Percentiles rank a stretch among this genome's conserved stretches.
Evolutionary conservation across 345 rosid species (phyloP).

Genomic region (Excoecaria cochinchinensis): DNA sequence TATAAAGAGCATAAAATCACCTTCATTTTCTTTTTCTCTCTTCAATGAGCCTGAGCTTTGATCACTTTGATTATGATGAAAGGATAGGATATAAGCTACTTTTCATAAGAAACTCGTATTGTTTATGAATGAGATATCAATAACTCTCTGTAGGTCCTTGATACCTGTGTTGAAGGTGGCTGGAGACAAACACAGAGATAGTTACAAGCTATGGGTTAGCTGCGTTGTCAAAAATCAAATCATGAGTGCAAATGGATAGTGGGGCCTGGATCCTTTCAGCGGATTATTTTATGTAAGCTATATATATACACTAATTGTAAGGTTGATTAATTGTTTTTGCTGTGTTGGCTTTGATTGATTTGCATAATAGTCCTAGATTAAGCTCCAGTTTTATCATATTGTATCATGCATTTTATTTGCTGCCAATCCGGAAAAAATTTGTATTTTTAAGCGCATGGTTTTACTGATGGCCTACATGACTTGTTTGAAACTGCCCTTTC

Average conservation of each 20-base stretch:
- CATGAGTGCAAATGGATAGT: constrained; percentile 40
- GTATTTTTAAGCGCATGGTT: background rate
- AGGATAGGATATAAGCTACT: constrained; percentile 20
- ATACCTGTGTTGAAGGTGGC: constrained; percentile 31
- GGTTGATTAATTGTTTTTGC: constrained; percentile 14
- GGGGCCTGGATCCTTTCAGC: constrained; percentile 41
- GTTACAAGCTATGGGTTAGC: constrained; percentile 48
- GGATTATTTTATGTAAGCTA: constrained; percentile 10
- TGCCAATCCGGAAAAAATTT: background rate
- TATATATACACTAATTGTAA: constrained; percentile 4
- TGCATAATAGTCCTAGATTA: constrained; percentile 1
- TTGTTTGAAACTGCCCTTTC: background rate
- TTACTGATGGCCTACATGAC: background rate
- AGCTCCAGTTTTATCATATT: background rate
- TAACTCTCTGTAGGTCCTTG: constrained; percentile 12
- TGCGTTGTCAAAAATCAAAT: constrained; percentile 35
- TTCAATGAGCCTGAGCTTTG: constrained; percentile 25
- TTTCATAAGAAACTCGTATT: constrained; percentile 23
- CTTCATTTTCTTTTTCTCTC: constrained; percentile 48
- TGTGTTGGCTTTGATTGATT: constrained; percentile 8
- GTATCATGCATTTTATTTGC: constrained; percentile 7
- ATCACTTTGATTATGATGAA: constrained; percentile 15
- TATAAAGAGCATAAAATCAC: constrained; percentile 20
- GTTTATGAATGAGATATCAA: constrained; percentile 25
- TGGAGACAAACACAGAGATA: constrained; percentile 54